Conservation (phyloP, 1,284 basidiomycete species). For the Golubevia pallescens region DNA sequence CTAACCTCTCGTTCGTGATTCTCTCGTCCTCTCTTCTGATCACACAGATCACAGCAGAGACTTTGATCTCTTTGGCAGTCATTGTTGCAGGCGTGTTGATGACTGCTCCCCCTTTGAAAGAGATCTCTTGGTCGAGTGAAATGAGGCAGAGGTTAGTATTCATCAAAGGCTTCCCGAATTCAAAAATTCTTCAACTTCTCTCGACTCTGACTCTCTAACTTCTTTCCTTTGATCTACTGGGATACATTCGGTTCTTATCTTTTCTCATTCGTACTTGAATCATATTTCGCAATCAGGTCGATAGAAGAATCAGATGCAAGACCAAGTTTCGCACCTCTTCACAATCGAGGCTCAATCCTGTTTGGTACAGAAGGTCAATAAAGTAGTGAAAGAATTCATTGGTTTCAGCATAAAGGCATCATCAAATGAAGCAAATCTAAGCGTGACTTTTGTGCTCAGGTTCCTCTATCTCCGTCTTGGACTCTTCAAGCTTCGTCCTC, state of each 20-base stretch:
- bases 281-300: conserved; percentile 19
- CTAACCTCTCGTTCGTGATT: not conserved
- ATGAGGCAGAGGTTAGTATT: conserved; percentile 40
- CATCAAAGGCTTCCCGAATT: too few relatives aligned
- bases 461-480: too few relatives aligned
- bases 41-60: conserved; percentile 41
- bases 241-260: not conserved
- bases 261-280: conserved; percentile 2
- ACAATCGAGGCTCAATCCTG: conserved; percentile 38
- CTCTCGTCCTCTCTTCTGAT: not conserved
- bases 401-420: too few relatives aligned
- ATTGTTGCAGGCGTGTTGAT: conserved; percentile 30
- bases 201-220: conserved; percentile 2
- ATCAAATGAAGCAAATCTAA: too few relatives aligned
- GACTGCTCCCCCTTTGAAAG: conserved; percentile 34
- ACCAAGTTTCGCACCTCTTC: conserved; percentile 32
- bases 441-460: too few relatives aligned
- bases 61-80: conserved; percentile 34
- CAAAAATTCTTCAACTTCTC: not conserved
- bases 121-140: conserved; percentile 46
- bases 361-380: conserved; percentile 16
- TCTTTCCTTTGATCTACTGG: too few relatives aligned
- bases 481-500: too few relatives aligned
- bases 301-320: conserved; percentile 45
- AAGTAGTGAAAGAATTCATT: too few relatives aligned